These are phyloP conservation scores for Fistulina hepatica DNA, from an alignment of 1,284 basidiomycete species.

Conservation along the genomic window DNA sequence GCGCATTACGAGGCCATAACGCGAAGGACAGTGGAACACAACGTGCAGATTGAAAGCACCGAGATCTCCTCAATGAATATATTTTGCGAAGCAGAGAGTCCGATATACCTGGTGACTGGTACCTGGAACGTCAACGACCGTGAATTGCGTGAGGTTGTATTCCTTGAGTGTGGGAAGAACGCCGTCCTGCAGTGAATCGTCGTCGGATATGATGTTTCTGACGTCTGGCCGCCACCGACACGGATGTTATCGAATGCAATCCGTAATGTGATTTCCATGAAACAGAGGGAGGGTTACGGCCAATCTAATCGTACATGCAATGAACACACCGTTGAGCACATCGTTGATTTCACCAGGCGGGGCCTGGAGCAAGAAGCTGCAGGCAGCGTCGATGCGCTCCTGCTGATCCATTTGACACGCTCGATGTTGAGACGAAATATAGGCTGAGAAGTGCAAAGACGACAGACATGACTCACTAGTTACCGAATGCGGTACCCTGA, in stretches of 20 bases:
- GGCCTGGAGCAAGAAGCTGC: slow-evolving; percentile 74
- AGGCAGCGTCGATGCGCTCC: slow-evolving; percentile 60
- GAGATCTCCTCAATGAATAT: too few species aligned
- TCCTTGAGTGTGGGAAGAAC: slow-evolving; percentile 67
- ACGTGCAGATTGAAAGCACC: too few species aligned
- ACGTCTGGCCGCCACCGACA: too few species aligned
- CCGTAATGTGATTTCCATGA: too few species aligned
- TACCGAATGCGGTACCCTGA: too few species aligned
- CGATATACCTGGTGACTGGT: slow-evolving; percentile 53
- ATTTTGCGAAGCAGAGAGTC: too few species aligned
- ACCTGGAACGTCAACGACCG: slow-evolving; percentile 71
- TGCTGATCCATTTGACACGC: slow-evolving; percentile 55
- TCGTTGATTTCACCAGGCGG: slow-evolving; percentile 95
- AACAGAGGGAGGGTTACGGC: background rate
- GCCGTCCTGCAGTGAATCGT: slow-evolving; percentile 67
- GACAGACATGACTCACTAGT: background rate
- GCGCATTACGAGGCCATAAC: too few species aligned
- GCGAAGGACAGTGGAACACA: too few species aligned
- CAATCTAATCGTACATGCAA: slow-evolving; percentile 2
- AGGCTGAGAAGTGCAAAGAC: too few species aligned
- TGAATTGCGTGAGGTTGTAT: slow-evolving; percentile 82
- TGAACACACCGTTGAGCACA: slow-evolving; percentile 68
- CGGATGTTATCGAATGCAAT: too few species aligned
- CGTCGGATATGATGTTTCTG: slow-evolving; percentile 78
- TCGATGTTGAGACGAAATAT: too few species aligned